Base-by-base conservation (phyloP, 257 asterid species). In the Scutellaria baicalensis region DNA sequence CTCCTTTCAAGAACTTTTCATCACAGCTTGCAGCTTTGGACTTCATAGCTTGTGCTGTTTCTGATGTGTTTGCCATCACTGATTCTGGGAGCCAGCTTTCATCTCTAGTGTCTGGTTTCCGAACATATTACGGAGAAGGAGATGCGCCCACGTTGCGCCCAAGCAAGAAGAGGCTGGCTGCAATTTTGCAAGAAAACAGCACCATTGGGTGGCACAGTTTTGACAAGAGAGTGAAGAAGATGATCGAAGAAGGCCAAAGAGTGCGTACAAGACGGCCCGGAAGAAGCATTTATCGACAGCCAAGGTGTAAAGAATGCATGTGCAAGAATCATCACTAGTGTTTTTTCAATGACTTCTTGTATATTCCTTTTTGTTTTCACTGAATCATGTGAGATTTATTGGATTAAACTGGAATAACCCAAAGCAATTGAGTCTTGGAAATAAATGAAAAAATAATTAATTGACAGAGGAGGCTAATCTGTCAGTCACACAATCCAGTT, bases 11-110 rank as follows among this genome's bases (percentile, higher is more conserved):
- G 68, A 93, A 93, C 63, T 91, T 89, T 45, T 87, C 97, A 31
- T 93, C 99, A 81, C 97, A 89, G 99, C 95, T 94, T 66, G 98
- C 99, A 66, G 99, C 99, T 20, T 66, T 91, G 68, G 99, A 91
- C 84, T 91, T 89, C 38, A 91, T 94, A 0, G 95, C 84, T 2
- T 89, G 97, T 51, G 93, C 92, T 16, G 85, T 91, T 78, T 80
- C 99, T 4, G 92, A 91, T 77, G 96, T 94, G 16, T 91, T 94
- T 70, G 91, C 99, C 58, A 84, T 91, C 49, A 94, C 97, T 2
- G 99, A 94, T 69, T 85, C 99, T 0, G 97, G 99, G 21, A 94
- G 97, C 86, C 97, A 91, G 84, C 80, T 91, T 6, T 94, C 98
- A 7, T 91, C 97, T 60, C 77, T 94, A 0, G 98, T 88, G 75